Evolutionary conservation across 2,329 filamentous ascomycete genomes (phyloP), one percentile per base, ranked within the genome.

Genomic region (Fusarium fujikuroi): DNA sequence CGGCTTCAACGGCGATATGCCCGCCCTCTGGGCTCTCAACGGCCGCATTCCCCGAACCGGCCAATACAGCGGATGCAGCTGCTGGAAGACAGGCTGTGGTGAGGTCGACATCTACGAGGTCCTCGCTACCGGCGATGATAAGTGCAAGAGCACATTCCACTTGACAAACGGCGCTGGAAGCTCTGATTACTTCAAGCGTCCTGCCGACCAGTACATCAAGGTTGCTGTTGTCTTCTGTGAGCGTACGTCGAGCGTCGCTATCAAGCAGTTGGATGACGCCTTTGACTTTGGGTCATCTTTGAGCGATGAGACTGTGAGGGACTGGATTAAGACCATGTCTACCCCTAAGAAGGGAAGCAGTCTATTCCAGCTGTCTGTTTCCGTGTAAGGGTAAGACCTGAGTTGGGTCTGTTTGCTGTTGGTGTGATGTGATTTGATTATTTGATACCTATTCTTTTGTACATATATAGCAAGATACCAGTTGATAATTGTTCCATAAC

Each of bases 71-170:
- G 83, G 83, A 5, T 95, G 93, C 85, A 92, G 89, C 66, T 95
- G 93, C 86, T 95, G 92, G 92, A 82, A 81, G 18, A 85, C 83
- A 79, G 77, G 89, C 42, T 95, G 93, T 79, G 92, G 92, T 76
- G 93, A 95, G 83, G 89, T 92, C 70, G 93, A 95, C 77, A 86
- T 95, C 60, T 91, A 92, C 77, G 93, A 95, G 83, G 87, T 93
- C 30, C 88, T 95, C 44, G 85, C 87, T 68, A 80, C 86, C 2
- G 92, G 92, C 34, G 89, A 92, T 79, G 86, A 84, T 47, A 89
- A 89, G 77, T 88, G 89, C 82, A 94, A 93, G 83, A 91, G 90
- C 43, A 93, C 92, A 21, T 85, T 94, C 76, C 92, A 95, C 82
- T 83, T 86, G 70, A 88, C 89, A 72, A 84, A 87, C 56, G 84